phyloP scores from a whole-genome alignment of 371 early-diverging fungal species.

The Parasitella parasitica region DNA sequence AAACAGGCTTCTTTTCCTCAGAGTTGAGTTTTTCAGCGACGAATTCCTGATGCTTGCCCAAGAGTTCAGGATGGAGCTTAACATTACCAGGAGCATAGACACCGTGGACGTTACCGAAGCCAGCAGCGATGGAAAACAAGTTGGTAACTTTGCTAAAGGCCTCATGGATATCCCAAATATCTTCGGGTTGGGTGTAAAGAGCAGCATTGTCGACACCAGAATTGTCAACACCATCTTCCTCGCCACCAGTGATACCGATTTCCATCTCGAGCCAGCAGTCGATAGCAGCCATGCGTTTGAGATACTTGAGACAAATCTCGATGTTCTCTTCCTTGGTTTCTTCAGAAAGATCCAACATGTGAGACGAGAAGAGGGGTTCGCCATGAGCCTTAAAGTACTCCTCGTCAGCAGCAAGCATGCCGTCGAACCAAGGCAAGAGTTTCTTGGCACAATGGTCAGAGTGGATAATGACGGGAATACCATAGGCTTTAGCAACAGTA shows the following conservation, averaged over 20 bases:
- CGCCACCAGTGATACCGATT: conserved; percentile 95
- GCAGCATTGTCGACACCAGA: conserved; percentile 81
- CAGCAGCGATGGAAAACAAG: conserved; percentile 90
- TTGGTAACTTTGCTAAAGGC: conserved; percentile 75
- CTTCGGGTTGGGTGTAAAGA: conserved; percentile 91
- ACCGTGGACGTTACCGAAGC: conserved; percentile 89
- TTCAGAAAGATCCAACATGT: conserved; percentile 93
- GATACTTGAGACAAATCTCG: conserved; percentile 79
- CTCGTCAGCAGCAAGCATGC: conserved; percentile 89
- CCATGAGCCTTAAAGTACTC: conserved; percentile 85
- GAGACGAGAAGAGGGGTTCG: conserved; percentile 92
- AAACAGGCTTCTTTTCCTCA: conserved; percentile 73
- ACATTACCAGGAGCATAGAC: conserved; percentile 94
- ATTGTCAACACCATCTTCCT: conserved; percentile 95
- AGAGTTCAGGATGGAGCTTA: conserved; percentile 82
- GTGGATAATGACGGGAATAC: conserved; percentile 87
- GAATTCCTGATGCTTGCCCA: conserved; percentile 84
- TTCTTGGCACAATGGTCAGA: conserved; percentile 95
- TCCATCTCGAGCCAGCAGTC: conserved; percentile 89
- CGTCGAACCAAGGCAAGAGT: conserved; percentile 93
- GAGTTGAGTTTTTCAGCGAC: conserved; percentile 68
- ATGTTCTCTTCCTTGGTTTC: conserved; percentile 91
- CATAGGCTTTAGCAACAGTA: conserved; percentile 83
- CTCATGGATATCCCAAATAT: conserved; percentile 88
- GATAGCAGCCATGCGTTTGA: conserved; percentile 85